These are phyloP conservation scores for Schizonepeta tenuifolia DNA, from an alignment of 257 asterid species.

Conservation along the genomic window DNA sequence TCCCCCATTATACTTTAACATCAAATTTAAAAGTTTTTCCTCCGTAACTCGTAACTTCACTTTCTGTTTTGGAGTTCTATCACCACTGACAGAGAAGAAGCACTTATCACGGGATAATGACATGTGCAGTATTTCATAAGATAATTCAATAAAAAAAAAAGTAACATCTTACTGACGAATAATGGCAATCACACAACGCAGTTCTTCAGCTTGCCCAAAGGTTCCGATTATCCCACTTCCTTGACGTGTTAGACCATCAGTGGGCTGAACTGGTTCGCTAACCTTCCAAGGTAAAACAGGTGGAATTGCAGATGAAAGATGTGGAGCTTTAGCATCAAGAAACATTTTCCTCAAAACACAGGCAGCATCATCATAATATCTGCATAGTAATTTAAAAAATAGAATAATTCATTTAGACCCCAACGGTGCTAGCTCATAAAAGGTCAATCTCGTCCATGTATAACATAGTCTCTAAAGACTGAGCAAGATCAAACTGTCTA, in stretches of 20 bases:
- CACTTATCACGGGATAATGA: constrained; percentile 29
- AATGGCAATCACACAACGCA: constrained; percentile 91
- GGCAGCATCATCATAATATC: constrained; percentile 96
- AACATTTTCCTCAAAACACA: constrained; percentile 93
- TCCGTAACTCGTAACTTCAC: constrained; percentile 97
- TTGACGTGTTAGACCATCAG: constrained; percentile 91
- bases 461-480: too few species aligned
- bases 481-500: too few species aligned
- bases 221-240: constrained; percentile 95
- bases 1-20: constrained; percentile 94
- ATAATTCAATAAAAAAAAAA: neutral
- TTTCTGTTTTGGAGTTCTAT: constrained; percentile 98
- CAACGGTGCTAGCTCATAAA: too few species aligned
- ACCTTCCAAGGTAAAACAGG: constrained; percentile 93
- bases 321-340: constrained; percentile 98
- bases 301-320: constrained; percentile 85
- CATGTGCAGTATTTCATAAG: constrained; percentile 6
- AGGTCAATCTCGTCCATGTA: too few species aligned
- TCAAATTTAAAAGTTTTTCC: constrained; percentile 91
- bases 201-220: constrained; percentile 95
- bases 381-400: constrained; percentile 38
- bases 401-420: too few species aligned
- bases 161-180: constrained; percentile 81
- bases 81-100: constrained; percentile 71
- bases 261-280: constrained; percentile 78